Evolutionary conservation across 441 rosid genomes (phyloP), one percentile per base, ranked within the genome.

Genomic region (Erysimum cheiri): DNA sequence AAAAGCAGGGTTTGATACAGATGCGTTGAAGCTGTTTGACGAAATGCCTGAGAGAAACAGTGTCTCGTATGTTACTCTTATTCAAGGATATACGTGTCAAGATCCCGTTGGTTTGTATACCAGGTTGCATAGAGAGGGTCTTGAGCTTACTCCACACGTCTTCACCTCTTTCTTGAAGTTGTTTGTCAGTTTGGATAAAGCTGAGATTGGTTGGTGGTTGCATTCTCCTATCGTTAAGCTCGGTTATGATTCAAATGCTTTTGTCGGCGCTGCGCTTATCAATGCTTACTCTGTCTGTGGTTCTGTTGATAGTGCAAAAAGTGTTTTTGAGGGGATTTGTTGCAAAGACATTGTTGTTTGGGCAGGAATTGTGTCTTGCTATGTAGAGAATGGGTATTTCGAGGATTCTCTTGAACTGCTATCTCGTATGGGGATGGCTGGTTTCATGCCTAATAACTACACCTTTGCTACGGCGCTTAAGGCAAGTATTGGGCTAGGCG

Each of bases 301-400:
- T 47, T 22, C 24, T 50, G 82, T 86, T 77, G 82, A 79, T 32
- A 43, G 69, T 28, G 89, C 96, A 57, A 85, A 83, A 79, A 61
- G 69, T 64, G 88, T 86, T 43, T 89, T 92, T 73, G 83, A 85
- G 15, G 91, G 82, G 76, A 78, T 92, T 75, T 65, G 49, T 39
- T 11, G 66, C 32, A 89, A 88, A 77, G 99, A 89, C 66, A 75
- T 85, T 85, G 92, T 92, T 84, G 83, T 85, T 44, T 92, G 98
- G 97, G 87, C 91, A 0, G 97, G 93, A 41, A 85, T 95, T 81
- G 64, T 92, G 2, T 52, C 89, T 66, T 92, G 95, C 76, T 91
- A 78, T 49, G 85, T 88, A 4, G 96, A 91, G 75, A 92, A 92
- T 76, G 80, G 74, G 43, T 54, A 49, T 80, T 88, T 87, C 19